Base-by-base conservation (phyloP, 495 filamentous ascomycete genomes). In the Aspergillus incahuasiensis region DNA sequence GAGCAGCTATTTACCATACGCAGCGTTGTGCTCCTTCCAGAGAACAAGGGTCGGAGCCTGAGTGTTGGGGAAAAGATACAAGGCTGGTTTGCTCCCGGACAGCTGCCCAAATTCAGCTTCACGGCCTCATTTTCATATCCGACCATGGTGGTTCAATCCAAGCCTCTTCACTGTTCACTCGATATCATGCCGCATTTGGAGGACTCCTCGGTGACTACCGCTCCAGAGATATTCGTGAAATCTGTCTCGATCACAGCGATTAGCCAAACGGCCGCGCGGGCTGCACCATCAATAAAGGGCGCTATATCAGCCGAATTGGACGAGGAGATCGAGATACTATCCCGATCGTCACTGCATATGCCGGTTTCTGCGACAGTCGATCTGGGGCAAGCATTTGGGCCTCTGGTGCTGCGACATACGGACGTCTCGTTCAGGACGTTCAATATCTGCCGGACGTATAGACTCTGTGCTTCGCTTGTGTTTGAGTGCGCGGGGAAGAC, bases 381-480 rank as follows among this genome's bases (percentile, higher is more conserved):
- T 39, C 20, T 60, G 21, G 38, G 13, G 20, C n/a, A 53, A 20
- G 21, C 20, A 13, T 60, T 60, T 24, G 53, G 58, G 0, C 53
- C 53, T 5, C 40, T 60, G 5, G 28, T 56, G 15, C 48, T 60
- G n/a, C 28, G 49, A 22, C 53, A 53, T 5, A 42, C 48, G 42
- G 53, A 56, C 15, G 54, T 60, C 7, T 56, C 58, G 1, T 60
- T 60, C 32, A 18, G 28, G 34, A 60, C 58, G 15, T 60, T 60
- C 35, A 60, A 56, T 38, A 42, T 60, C 6, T 41, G 25, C 32
- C 2, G 58, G 22, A 12, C 22, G 8, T 60, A 60, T 40, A 12
- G 30, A 40, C 19, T 60, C 9, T 49, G 43, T 11, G 53, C 35
- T 0, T 48, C 48, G 2, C 48, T 56, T 44, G 13, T 21, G 2